Conservation (phyloP, 2,329 filamentous ascomycete species). For the Immersiporthe knoxdaviesiana region DNA sequence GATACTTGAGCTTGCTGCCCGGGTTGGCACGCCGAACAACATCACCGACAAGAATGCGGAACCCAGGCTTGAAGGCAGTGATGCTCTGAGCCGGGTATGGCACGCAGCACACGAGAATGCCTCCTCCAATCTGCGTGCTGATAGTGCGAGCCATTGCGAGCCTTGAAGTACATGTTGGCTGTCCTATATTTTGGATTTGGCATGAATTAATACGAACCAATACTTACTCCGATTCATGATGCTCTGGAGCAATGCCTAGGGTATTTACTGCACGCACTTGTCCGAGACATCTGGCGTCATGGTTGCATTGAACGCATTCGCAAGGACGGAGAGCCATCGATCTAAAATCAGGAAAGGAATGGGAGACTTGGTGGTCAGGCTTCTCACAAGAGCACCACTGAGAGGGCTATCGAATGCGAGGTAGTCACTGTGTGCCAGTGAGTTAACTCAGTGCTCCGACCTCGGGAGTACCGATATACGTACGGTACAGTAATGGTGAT, state of each 20-base stretch:
- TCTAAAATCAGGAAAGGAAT: neutral
- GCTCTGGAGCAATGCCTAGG: no score
- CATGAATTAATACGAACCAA: neutral
- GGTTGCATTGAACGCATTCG: constrained; percentile 17
- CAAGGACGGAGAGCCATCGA: neutral
- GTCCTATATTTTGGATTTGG: neutral
- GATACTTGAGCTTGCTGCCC: constrained; percentile 1
- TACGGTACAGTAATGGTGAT: no score
- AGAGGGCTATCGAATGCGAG: neutral
- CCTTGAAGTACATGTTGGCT: constrained; percentile 22
- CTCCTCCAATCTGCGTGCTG: constrained; percentile 16
- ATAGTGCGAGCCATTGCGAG: constrained; percentile 34
- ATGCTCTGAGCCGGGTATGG: constrained; percentile 36
- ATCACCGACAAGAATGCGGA: constrained; percentile 50
- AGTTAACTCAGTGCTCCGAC: no score
- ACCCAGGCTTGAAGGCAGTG: constrained; percentile 50
- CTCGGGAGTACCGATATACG: no score
- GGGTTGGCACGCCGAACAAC: constrained; percentile 35
- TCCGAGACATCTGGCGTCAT: constrained; percentile 20
- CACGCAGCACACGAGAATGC: constrained; percentile 39
- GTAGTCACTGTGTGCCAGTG: neutral
- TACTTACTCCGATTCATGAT: constrained; percentile 24
- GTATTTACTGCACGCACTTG: neutral
- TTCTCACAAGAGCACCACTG: neutral
- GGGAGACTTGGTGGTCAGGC: neutral